Evolutionary conservation across 208 protist species (phyloP).

Genomic region (Crithidia brevicula): DNA sequence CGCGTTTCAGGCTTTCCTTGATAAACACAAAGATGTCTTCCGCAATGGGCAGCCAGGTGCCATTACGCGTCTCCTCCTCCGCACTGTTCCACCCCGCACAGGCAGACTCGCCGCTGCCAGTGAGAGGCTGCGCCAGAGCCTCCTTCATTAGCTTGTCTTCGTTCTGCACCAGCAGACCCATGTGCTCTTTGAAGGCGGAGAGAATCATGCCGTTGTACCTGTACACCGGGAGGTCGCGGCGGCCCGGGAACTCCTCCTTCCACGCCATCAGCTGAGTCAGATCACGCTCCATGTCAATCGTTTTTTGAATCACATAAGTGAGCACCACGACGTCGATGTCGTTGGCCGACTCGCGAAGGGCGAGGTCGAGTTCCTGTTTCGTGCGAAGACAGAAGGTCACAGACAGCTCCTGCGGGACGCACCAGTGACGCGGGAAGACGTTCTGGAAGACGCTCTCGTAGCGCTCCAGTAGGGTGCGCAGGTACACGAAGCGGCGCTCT

Average conservation of each 20-base stretch:
- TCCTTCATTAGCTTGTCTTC: slow-evolving; percentile 87
- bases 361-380: slow-evolving; percentile 85
- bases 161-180: slow-evolving; percentile 81
- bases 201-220: slow-evolving; percentile 85
- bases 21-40: slow-evolving; percentile 93
- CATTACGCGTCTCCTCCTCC: slow-evolving; percentile 55
- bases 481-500: slow-evolving; percentile 92
- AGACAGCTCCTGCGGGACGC: slow-evolving; percentile 90
- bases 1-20: slow-evolving; percentile 86
- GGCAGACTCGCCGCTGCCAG: slow-evolving; percentile 77
- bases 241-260: slow-evolving; percentile 72
- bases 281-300: slow-evolving; percentile 93
- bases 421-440: slow-evolving; percentile 92
- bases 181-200: slow-evolving; percentile 83
- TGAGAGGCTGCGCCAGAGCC: slow-evolving; percentile 77
- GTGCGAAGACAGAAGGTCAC: slow-evolving; percentile 93
- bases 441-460: slow-evolving; percentile 79
- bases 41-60: slow-evolving; percentile 74
- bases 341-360: slow-evolving; percentile 59
- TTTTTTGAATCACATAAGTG: slow-evolving; percentile 92
- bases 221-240: slow-evolving; percentile 72
- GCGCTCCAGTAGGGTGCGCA: slow-evolving; percentile 79
- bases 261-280: slow-evolving; percentile 82
- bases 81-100: slow-evolving; percentile 77
- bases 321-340: slow-evolving; percentile 91